Percentiles rank a stretch among this genome's conserved stretches.
phyloP scores from a whole-genome alignment of 139 green algal genomes.

The Chlamydomonas eustigma region DNA sequence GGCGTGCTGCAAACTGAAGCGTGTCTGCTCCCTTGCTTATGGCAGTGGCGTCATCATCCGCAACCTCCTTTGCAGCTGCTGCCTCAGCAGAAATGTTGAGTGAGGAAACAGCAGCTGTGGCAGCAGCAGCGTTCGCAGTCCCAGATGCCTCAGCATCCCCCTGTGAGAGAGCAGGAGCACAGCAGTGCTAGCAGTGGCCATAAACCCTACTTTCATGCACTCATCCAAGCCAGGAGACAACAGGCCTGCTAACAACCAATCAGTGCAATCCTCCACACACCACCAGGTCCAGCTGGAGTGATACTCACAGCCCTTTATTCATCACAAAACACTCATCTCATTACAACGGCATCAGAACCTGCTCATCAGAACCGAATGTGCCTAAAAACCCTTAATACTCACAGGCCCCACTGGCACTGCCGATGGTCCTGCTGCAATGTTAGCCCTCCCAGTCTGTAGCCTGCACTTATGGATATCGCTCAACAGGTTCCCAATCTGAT shows the following conservation, averaged over 20 bases:
- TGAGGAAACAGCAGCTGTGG: not conserved
- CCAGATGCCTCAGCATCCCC: not conserved
- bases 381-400: too few relatives aligned
- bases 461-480: constrained; percentile 60
- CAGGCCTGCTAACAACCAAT: too few relatives aligned
- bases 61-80: not conserved
- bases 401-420: not conserved
- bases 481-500: constrained; percentile 64
- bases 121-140: not conserved
- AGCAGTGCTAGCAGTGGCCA: too few relatives aligned
- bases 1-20: constrained; percentile 50
- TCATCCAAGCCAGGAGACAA: too few relatives aligned
- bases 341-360: too few relatives aligned
- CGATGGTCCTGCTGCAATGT: not conserved
- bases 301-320: too few relatives aligned
- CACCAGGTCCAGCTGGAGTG: too few relatives aligned
- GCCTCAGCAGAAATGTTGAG: not conserved
- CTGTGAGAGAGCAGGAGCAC: not conserved
- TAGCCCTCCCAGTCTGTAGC: not conserved
- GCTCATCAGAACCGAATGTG: too few relatives aligned
- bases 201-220: too few relatives aligned
- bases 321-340: too few relatives aligned
- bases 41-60: constrained; percentile 6
- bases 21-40: not conserved
- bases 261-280: too few relatives aligned